A percentile compares a stretch with the other conserved stretches of the same genome.
These are phyloP conservation scores for Penicillium vulpinum DNA, from an alignment of 2,329 filamentous ascomycete genomes.

Conservation along the genomic window DNA sequence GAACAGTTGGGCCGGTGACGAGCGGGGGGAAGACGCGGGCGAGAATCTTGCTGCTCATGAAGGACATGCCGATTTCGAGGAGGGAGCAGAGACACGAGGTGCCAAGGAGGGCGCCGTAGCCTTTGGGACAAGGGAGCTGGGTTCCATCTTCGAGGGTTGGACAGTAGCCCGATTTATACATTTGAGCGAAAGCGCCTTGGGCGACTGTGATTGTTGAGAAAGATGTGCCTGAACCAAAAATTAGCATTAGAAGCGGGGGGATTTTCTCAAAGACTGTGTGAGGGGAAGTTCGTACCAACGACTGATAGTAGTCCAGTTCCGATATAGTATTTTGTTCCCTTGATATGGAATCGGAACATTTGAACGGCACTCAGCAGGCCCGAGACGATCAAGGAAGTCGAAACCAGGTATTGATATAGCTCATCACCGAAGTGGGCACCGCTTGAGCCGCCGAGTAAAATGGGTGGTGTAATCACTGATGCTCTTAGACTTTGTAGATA, in stretches of 20 bases:
- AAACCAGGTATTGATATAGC: conserved; percentile 65
- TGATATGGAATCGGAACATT: conserved; percentile 66
- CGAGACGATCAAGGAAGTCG: conserved; percentile 67
- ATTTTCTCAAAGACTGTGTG: neutral
- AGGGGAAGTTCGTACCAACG: conserved; percentile 46
- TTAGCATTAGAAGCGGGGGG: neutral
- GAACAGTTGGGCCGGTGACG: conserved; percentile 67
- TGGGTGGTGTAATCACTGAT: conserved; percentile 61
- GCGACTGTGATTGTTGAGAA: conserved; percentile 68
- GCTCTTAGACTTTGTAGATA: neutral
- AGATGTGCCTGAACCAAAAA: conserved; percentile 53
- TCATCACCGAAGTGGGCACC: conserved; percentile 59
- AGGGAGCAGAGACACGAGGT: conserved; percentile 51
- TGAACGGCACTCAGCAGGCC: conserved; percentile 66
- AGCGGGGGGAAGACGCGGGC: conserved; percentile 67
- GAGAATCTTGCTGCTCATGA: conserved; percentile 60
- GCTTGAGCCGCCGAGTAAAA: conserved; percentile 58
- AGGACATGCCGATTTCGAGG: conserved; percentile 65
- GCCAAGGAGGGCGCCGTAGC: conserved; percentile 65
- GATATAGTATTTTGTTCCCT: conserved; percentile 61
- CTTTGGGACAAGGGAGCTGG: conserved; percentile 62
- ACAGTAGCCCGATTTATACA: conserved; percentile 66
- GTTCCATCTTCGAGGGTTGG: conserved; percentile 58
- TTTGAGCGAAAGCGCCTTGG: conserved; percentile 61
- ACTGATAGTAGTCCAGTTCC: conserved; percentile 68